A percentile compares a stretch with the other conserved stretches of the same genome.
phyloP scores from a whole-genome alignment of 768 basidiomycete genomes.

The Podaxis mareebaensis region DNA sequence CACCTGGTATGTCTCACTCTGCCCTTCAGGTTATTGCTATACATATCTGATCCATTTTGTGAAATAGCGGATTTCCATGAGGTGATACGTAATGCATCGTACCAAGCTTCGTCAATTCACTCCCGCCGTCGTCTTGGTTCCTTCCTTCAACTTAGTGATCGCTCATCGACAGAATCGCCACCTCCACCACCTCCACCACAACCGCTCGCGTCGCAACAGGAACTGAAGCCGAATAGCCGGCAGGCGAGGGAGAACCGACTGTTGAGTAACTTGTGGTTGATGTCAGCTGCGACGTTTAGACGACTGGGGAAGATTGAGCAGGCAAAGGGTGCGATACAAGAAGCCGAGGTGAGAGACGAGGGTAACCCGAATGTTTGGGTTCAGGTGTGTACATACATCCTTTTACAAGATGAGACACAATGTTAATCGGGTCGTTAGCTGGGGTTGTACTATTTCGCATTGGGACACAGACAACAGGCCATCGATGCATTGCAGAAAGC shows the following conservation, averaged over 20 bases:
- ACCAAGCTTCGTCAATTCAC: conserved; percentile 84
- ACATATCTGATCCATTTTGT: not conserved
- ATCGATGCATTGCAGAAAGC: conserved; percentile 83
- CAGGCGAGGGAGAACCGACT: conserved; percentile 64
- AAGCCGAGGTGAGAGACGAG: conserved; percentile 89
- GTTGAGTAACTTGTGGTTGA: conserved; percentile 88
- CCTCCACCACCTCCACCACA: conserved; percentile 30
- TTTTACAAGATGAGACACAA: not conserved
- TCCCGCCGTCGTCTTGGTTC: conserved; percentile 65
- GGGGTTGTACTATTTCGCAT: conserved; percentile 68
- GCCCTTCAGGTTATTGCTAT: not conserved
- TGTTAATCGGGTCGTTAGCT: conserved; percentile 44
- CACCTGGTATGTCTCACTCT: conserved; percentile 53
- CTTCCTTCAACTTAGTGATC: conserved; percentile 39
- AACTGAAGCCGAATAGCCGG: conserved; percentile 39
- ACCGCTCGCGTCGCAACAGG: conserved; percentile 36
- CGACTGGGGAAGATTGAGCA: conserved; percentile 89
- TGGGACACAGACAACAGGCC: conserved; percentile 61
- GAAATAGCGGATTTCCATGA: conserved; percentile 62
- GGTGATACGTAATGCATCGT: conserved; percentile 55
- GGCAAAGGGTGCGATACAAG: conserved; percentile 87
- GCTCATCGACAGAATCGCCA: conserved; percentile 40
- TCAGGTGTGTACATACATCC: conserved; percentile 57
- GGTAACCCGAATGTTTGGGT: conserved; percentile 92
- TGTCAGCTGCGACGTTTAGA: conserved; percentile 93